phyloP scores from a whole-genome alignment of 495 filamentous ascomycete species.

The Neurospora sp. region DNA sequence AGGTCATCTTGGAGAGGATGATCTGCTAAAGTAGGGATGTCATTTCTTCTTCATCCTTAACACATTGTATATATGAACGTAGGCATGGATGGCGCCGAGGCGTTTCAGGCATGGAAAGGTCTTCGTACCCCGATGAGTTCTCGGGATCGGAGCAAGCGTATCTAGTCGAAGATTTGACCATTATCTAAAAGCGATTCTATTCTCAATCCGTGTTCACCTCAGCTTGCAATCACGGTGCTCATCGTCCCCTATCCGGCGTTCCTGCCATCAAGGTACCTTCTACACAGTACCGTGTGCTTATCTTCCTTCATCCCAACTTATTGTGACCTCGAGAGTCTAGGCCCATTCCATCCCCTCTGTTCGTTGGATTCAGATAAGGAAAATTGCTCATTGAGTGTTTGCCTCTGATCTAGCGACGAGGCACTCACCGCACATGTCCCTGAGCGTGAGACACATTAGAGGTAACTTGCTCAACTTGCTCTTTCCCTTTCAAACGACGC shows the following conservation, averaged over 20 bases:
- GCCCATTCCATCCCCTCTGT: neutral
- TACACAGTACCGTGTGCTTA: neutral
- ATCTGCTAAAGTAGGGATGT: slow-evolving; percentile 19
- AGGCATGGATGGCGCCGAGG: neutral
- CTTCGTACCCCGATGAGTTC: neutral
- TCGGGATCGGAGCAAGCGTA: neutral
- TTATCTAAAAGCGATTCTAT: neutral
- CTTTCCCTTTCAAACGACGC: neutral
- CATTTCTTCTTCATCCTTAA: neutral
- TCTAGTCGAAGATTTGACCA: neutral
- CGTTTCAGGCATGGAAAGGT: neutral
- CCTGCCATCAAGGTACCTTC: neutral
- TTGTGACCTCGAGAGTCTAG: neutral
- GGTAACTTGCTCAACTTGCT: neutral
- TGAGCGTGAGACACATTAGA: no score
- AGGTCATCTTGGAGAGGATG: slow-evolving; percentile 69
- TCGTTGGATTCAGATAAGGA: no score
- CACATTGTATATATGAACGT: neutral
- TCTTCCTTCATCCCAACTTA: neutral
- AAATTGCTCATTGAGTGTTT: no score
- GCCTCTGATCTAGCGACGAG: no score
- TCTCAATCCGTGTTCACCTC: neutral
- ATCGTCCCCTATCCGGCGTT: neutral
- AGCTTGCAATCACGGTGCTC: neutral
- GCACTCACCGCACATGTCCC: neutral